Percentiles rank a stretch among this genome's conserved stretches.
phyloP scores from a whole-genome alignment of 306 rosid genomes.

The Astragalus membranaceus region DNA sequence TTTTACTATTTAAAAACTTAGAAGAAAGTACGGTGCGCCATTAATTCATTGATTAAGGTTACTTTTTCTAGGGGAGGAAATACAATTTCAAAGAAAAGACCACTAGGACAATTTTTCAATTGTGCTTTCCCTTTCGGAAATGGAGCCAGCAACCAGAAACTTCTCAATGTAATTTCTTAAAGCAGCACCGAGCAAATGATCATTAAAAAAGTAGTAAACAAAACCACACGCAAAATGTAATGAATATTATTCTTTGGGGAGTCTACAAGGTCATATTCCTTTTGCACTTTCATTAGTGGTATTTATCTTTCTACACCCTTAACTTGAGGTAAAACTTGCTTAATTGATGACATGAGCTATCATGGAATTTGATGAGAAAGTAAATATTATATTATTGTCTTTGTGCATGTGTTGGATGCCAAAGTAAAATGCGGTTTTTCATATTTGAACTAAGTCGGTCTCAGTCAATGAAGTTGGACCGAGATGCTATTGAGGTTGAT shows the following conservation, averaged over 20 bases:
- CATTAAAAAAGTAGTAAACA: neutral
- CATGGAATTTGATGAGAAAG: slow-evolving; percentile 8
- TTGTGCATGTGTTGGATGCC: too few species aligned
- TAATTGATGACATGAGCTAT: neutral
- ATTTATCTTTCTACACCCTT: neutral
- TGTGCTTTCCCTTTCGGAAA: slow-evolving; percentile 28
- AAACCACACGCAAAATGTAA: neutral
- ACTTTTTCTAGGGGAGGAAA: neutral
- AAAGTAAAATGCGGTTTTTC: too few species aligned
- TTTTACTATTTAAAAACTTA: neutral
- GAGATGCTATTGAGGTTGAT: too few species aligned
- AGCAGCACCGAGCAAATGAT: neutral
- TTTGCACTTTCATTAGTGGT: slow-evolving; percentile 18
- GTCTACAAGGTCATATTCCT: slow-evolving; percentile 19
- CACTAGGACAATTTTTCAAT: neutral
- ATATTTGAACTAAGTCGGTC: too few species aligned
- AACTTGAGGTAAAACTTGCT: slow-evolving; percentile 9
- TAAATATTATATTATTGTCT: neutral
- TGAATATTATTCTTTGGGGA: slow-evolving; percentile 13
- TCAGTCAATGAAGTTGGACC: too few species aligned
- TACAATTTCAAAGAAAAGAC: slow-evolving; percentile 12
- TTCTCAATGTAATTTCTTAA: neutral
- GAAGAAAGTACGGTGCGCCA: slow-evolving; percentile 21
- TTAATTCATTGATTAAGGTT: slow-evolving; percentile 18
- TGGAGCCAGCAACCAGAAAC: slow-evolving; percentile 29